phyloP scores from a whole-genome alignment of 106 monocot genomes.

The Dactylorhiza incarnata region DNA sequence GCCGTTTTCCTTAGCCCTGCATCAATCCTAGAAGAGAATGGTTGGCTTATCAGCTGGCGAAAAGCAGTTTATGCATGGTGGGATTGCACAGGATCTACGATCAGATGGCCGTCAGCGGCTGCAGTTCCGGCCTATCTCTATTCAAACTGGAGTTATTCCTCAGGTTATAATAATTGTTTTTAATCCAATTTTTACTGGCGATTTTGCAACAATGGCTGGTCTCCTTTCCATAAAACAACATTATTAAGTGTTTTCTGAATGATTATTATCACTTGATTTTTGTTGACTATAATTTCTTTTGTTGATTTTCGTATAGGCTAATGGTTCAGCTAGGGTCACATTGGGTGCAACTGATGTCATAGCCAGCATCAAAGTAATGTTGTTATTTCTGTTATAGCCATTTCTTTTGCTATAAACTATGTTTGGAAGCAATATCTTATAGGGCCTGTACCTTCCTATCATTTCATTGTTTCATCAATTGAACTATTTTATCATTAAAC shows the following conservation, averaged over 20 bases:
- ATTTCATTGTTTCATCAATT: neutral
- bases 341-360: constrained; percentile 87
- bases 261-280: neutral
- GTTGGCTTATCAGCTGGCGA: constrained; percentile 71
- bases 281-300: neutral
- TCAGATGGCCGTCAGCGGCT: constrained; percentile 56
- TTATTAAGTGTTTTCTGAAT: neutral
- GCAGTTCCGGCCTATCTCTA: constrained; percentile 52
- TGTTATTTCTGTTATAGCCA: neutral
- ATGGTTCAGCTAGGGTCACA: constrained; percentile 74
- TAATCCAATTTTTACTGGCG: neutral
- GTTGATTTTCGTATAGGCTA: constrained; percentile 41
- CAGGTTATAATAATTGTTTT: constrained; percentile 34
- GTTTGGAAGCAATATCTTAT: neutral
- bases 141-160: constrained; percentile 86
- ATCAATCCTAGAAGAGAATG: constrained; percentile 20
- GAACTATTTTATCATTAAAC: neutral
- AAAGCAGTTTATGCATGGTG: constrained; percentile 64
- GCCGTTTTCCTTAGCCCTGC: neutral
- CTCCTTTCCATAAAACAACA: neutral
- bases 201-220: neutral
- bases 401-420: neutral
- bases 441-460: neutral
- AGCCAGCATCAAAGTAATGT: constrained; percentile 71
- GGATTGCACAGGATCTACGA: constrained; percentile 72